Percentiles rank a stretch among this genome's conserved stretches.
phyloP scores from a whole-genome alignment of 345 rosid genomes.

The Mallotus nudiflorus region DNA sequence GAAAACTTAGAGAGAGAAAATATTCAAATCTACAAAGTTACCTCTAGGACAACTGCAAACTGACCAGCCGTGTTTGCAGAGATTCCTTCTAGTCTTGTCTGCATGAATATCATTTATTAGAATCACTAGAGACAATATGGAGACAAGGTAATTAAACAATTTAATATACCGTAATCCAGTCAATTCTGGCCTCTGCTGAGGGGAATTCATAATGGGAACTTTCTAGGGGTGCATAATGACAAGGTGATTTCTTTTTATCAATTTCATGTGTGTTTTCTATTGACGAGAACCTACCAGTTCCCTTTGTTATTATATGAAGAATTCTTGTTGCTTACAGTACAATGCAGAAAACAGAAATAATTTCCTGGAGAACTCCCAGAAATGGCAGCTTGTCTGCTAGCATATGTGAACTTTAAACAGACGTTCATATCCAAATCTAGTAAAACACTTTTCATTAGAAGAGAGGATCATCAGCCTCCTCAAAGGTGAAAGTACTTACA shows the following conservation, averaged over 20 bases:
- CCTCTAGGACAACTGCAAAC: conserved; percentile 84
- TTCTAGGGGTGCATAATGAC: neutral
- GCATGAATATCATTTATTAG: conserved; percentile 8
- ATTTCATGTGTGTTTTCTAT: neutral
- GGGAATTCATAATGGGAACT: neutral
- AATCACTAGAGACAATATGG: neutral
- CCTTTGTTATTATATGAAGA: neutral
- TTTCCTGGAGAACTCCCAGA: neutral
- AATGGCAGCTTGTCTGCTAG: neutral
- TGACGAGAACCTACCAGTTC: neutral
- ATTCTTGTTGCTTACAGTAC: neutral
- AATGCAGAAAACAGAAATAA: neutral
- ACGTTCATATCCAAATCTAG: neutral
- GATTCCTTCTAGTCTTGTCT: conserved; percentile 77
- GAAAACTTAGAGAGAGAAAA: neutral
- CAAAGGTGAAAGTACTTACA: too few species aligned
- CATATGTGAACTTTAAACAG: neutral
- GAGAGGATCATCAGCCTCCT: neutral
- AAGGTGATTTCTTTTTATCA: neutral
- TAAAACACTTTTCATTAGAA: neutral
- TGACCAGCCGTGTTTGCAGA: conserved; percentile 56
- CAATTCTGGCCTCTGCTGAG: neutral
- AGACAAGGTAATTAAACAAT: neutral
- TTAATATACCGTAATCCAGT: conserved; percentile 1
- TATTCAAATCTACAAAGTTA: conserved; percentile 21